Evolutionary conservation across 306 rosid genomes (phyloP), one percentile per base, ranked within the genome.

Genomic region (Dalbergia cultrata): DNA sequence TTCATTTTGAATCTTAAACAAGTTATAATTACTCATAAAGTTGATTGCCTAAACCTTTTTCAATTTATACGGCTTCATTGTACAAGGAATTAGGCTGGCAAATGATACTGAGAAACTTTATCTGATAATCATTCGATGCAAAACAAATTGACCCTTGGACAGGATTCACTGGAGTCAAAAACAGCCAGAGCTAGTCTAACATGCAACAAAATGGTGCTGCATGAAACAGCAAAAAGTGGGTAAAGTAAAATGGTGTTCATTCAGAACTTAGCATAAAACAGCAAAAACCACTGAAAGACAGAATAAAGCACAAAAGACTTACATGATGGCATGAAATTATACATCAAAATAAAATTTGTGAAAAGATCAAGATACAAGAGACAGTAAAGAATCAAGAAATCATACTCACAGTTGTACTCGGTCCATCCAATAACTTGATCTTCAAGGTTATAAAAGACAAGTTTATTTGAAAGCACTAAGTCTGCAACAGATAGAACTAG

Each of bases 361-460:
- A 58, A 67, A 67, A 11, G 10, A 58, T 18, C 0, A 74, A 81
- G 66, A 45, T 19, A 50, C 33, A 18, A 14, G 45, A 75, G 44
- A 71, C 13, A 37, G 41, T 52, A 33, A 45, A 65, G 35, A 63
- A 64, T 73, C 41, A 34, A 66, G 10, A 61, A 68, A 22, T 13
- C n/a, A 74, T 53, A 90, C 98, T 92, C 85, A 94, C 98, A 94
- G 73, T 94, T 94, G 85, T 92, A 94, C 62, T 94, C 98, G 0
- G 97, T 92, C 98, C 98, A 92, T 65, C 98, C 98, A 58, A 94
- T 94, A 58, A 86, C 86, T 85, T 92, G 94, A 62, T 89, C 90
- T 85, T 92, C 98, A 41, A 94, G 98, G 85, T 94, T 97, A 72
- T 94, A 94, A 69, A 94, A 76, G 74, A 94, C 97, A 60, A 94